Base-by-base conservation (phyloP, 805 yeast species). In the Myxozyma neglecta region DNA sequence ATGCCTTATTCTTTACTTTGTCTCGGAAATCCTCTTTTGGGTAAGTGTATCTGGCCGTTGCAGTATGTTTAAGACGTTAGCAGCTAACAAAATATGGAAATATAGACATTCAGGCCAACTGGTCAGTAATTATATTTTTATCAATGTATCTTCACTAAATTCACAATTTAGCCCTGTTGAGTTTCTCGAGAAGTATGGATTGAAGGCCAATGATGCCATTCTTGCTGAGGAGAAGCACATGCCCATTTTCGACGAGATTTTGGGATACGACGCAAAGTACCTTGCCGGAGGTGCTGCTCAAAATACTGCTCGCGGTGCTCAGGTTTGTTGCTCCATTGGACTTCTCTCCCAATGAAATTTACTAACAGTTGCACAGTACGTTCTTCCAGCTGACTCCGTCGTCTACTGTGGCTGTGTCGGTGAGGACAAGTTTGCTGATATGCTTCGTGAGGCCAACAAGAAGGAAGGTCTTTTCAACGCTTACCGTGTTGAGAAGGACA, bases 261-360 rank as follows among this genome's bases (percentile, higher is more conserved):
- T 80, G 42, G 79, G 78, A 74, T 79, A 81, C 42, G 83, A 81
- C 62, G 85, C 90, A 65, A 83, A 85, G 71, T 77, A 85, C 64
- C 84, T 93, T 69, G 99, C 99, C 65, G 99, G 99, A 70, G 99
- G 99, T 75, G 99, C 99, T 71, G 99, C 97, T 64, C 99, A 94
- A 80, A 94, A 94, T 81, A 85, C 98, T 67, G 97, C 98, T 61
- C 86, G 99, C 79, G 99, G 97, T 73, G 98, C 98, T 54, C 97
- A 93, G 74, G 65, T 62, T 32, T 9, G 47, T 36, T 9, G 24
- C 6, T 11, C 16, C 16, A n/a, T 20, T 42, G 10, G 6, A n/a
- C 42, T 13, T 13, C 42, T 42, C 34, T 5, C 8, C 6, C 11
- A 37, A 29, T 32, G 14, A 36, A 13, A 35, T 13, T 16, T 36